These are phyloP conservation scores for Hibiscus trionum DNA, from an alignment of 345 rosid genomes.

Conservation along the genomic window DNA sequence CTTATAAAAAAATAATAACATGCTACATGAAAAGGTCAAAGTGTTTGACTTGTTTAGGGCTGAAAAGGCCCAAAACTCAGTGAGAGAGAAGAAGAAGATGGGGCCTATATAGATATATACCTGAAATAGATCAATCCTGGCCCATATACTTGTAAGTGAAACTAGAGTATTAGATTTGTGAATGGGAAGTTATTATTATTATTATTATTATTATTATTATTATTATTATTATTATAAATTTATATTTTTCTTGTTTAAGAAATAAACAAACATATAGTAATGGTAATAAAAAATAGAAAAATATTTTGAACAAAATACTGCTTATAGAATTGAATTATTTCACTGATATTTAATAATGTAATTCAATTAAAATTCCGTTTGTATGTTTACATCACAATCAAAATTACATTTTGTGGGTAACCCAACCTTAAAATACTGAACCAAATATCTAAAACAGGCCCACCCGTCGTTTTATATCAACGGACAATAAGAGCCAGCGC, in stretches of 20 bases:
- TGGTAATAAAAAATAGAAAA: too few relatives aligned
- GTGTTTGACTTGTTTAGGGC: constrained; percentile 6
- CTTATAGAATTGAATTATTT: too few relatives aligned
- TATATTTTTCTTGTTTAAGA: too few relatives aligned
- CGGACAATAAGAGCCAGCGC: neutral
- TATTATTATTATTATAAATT: too few relatives aligned
- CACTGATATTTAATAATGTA: neutral
- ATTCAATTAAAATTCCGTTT: neutral
- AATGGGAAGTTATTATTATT: too few relatives aligned
- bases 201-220: too few relatives aligned
- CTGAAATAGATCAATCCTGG: neutral
- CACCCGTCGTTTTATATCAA: neutral
- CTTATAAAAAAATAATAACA: neutral
- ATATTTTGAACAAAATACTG: too few relatives aligned
- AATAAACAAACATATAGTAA: too few relatives aligned
- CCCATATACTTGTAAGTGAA: constrained; percentile 1
- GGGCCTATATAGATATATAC: neutral
- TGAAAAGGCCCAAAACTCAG: neutral
- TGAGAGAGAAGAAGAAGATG: neutral
- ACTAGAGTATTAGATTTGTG: neutral
- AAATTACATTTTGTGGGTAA: neutral
- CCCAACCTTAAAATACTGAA: neutral
- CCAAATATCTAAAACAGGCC: neutral
- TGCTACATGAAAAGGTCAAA: constrained; percentile 5
- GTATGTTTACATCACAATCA: neutral